Percentiles rank a stretch among this genome's conserved stretches.
phyloP scores from a whole-genome alignment of 1,139 yeast genomes.

The Yamadazyma oceani region DNA sequence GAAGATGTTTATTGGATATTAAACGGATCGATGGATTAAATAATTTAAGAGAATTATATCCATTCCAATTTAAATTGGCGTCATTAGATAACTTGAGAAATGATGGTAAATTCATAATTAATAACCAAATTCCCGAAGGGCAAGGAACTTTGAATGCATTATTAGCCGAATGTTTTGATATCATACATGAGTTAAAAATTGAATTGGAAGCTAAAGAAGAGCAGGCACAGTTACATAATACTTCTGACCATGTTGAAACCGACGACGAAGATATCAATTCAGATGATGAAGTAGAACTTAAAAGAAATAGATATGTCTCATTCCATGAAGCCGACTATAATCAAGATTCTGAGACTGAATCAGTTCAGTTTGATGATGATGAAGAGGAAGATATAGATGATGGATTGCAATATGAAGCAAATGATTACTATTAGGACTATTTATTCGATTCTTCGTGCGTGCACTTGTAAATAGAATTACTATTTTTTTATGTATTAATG shows the following conservation, averaged over 20 bases:
- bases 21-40: conserved; percentile 91
- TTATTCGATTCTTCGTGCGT: not conserved
- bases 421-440: conserved; percentile 39
- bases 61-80: conserved; percentile 91
- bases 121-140: conserved; percentile 91
- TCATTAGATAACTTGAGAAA: conserved; percentile 80
- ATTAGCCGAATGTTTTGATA: conserved; percentile 91
- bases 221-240: conserved; percentile 20
- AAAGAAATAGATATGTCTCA: conserved; percentile 44
- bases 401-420: conserved; percentile 40
- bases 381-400: conserved; percentile 23
- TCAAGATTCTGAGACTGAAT: conserved; percentile 39
- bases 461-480: conserved; percentile 1
- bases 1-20: conserved; percentile 84
- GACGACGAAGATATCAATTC: conserved; percentile 31
- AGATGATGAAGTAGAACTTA: conserved; percentile 47
- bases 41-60: conserved; percentile 84
- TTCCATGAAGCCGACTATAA: conserved; percentile 52
- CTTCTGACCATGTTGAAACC: conserved; percentile 19
- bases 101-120: conserved; percentile 90
- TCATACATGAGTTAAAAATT: conserved; percentile 83
- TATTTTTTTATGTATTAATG: conserved; percentile 10
- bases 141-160: conserved; percentile 91
- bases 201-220: conserved; percentile 76
- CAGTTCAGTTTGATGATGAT: conserved; percentile 19